These are phyloP conservation scores for Sporothrix luriei DNA, from an alignment of 2,329 filamentous ascomycete species.

Conservation along the genomic window DNA sequence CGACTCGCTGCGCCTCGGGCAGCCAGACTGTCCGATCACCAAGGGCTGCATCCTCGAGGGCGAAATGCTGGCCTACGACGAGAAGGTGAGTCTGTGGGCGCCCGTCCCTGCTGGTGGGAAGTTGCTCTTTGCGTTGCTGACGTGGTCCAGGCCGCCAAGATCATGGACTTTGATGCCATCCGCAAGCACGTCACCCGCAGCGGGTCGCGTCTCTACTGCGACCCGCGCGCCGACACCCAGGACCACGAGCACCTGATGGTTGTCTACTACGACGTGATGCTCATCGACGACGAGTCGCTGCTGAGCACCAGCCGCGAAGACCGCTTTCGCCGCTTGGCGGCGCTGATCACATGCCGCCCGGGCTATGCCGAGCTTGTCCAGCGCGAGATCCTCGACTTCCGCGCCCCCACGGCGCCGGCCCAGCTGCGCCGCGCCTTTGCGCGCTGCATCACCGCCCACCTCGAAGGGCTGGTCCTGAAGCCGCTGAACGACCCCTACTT, in stretches of 20 bases:
- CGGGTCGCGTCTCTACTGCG: constrained; percentile 47
- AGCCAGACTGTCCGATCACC: constrained; percentile 59
- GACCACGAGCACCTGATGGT: constrained; percentile 62
- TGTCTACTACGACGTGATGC: constrained; percentile 61
- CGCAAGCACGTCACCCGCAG: constrained; percentile 76
- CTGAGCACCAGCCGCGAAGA: constrained; percentile 58
- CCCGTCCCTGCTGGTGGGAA: not conserved
- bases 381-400: constrained; percentile 69
- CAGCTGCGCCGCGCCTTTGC: constrained; percentile 67
- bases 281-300: constrained; percentile 58
- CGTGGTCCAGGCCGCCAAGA: constrained; percentile 48
- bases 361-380: constrained; percentile 70
- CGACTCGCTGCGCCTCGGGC: constrained; percentile 65
- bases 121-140: not conserved
- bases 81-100: constrained; percentile 44
- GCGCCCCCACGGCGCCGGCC: constrained; percentile 52
- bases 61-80: constrained; percentile 78
- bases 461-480: constrained; percentile 82
- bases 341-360: constrained; percentile 53
- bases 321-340: constrained; percentile 61
- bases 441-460: constrained; percentile 63
- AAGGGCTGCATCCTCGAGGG: constrained; percentile 77
- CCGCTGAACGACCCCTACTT: constrained; percentile 79
- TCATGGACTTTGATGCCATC: constrained; percentile 79
- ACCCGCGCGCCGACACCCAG: not conserved